These are phyloP conservation scores for Tephrocybe sp. DNA, from an alignment of 768 basidiomycete genomes.

Conservation along the genomic window DNA sequence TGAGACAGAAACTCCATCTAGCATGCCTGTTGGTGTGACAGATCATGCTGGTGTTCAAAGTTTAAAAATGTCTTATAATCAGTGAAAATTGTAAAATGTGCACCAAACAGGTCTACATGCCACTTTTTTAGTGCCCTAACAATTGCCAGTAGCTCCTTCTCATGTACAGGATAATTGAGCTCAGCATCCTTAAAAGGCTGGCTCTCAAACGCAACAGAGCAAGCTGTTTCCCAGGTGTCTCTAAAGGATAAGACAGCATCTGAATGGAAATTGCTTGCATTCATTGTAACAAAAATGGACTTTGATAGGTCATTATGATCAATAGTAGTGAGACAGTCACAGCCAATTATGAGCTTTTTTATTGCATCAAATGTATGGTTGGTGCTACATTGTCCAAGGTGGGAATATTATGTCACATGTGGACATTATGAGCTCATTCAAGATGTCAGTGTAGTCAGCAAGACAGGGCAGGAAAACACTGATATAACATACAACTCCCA, in stretches of 20 bases:
- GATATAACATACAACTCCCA: conserved; percentile 21
- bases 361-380: conserved; percentile 26
- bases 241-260: conserved; percentile 16
- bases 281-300: conserved; percentile 8
- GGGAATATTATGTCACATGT: conserved; percentile 19
- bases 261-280: neutral
- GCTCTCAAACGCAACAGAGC: conserved; percentile 3
- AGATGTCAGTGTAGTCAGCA: conserved; percentile 19
- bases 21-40: conserved; percentile 26
- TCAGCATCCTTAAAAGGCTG: conserved; percentile 3
- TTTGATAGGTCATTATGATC: conserved; percentile 25
- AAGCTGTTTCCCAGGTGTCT: conserved; percentile 1
- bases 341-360: conserved; percentile 25
- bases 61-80: conserved; percentile 23
- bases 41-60: conserved; percentile 27
- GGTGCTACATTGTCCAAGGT: conserved; percentile 22
- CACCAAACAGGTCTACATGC: conserved; percentile 22
- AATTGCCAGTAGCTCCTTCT: conserved; percentile 36
- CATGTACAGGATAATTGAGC: conserved; percentile 21
- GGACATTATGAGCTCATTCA: conserved; percentile 19
- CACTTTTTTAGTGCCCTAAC: conserved; percentile 27
- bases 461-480: conserved; percentile 19
- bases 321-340: conserved; percentile 27
- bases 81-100: conserved; percentile 13
- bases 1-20: conserved; percentile 35